Evolutionary conservation across 805 yeast genomes (phyloP), one percentile per base, ranked within the genome.

Genomic region (Cyberlindnera americana): DNA sequence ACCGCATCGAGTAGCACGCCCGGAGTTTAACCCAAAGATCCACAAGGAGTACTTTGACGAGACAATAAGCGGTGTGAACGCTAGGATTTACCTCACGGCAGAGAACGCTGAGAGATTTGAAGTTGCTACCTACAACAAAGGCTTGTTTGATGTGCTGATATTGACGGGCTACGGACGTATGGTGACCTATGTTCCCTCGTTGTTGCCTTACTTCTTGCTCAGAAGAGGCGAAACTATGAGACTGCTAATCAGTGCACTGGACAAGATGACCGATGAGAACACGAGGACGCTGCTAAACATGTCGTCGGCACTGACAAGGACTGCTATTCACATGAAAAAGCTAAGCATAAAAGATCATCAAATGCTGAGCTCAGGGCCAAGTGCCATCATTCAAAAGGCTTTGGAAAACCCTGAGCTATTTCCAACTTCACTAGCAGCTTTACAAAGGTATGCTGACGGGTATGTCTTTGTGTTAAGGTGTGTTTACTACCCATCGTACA

Each of bases 401-500:
- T 37, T 46, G 24, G 52, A 52, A 19, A 26, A 46, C 8, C 52
- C 50, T 3, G 38, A 40, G 1, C 15, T 23, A 3, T 53, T 45
- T 21, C 52, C 58, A 1, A 38, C 28, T 8, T 35, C 51, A 0
- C 34, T 46, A 6, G 18, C 31, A 1, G 8, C 24, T 1, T n/a
- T 56, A 26, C 38, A 50, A 23, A 32, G 28, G 6, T 39, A 31
- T 33, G 52, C 56, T 4, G 54, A 53, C 41, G 50, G 52, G 2
- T 35, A 46, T 13, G 10, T 46, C 13, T 50, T 45, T 33, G 50
- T 53, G 1, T 38, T 48, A 0, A 47, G 44, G 23, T 41, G 35
- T 6, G 40, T 53, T 3, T 48, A 52, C 41, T 33, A 44, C 15
- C 59, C 60, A 14, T 43, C 38, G 3, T 56, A 56, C 36, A 30